phyloP scores from a whole-genome alignment of 306 rosid species.

The Vigna trinervia region DNA sequence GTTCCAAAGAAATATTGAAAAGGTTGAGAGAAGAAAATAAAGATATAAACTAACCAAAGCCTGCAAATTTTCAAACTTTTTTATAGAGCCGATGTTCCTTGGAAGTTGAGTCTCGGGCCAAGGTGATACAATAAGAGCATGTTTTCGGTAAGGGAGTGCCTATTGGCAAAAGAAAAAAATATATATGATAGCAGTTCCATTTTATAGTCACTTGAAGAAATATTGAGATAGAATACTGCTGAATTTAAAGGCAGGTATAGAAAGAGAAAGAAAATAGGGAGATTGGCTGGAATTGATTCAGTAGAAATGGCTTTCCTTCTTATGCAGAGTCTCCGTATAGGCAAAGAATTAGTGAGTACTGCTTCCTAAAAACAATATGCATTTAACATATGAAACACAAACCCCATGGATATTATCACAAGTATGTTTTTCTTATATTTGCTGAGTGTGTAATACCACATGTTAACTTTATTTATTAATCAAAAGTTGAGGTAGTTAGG shows the following conservation, averaged over 20 bases:
- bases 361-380: too few species aligned
- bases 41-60: slow-evolving; percentile 69
- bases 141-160: slow-evolving; percentile 88
- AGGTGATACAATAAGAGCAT: slow-evolving; percentile 80
- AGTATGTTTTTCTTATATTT: too few species aligned
- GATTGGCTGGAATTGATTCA: background rate
- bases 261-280: too few species aligned
- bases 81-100: slow-evolving; percentile 62
- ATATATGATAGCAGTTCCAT: background rate
- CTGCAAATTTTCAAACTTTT: slow-evolving; percentile 87
- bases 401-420: too few species aligned
- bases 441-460: too few species aligned
- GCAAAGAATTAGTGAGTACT: background rate
- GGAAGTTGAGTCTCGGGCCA: slow-evolving; percentile 92
- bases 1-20: slow-evolving; percentile 14
- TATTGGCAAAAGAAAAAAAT: slow-evolving; percentile 44
- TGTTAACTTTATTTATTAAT: too few species aligned
- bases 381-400: too few species aligned
- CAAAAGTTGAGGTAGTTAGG: too few species aligned
- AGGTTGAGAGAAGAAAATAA: slow-evolving; percentile 30
- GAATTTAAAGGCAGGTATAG: background rate
- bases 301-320: background rate
- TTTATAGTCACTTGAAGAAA: slow-evolving; percentile 9
- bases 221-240: background rate
- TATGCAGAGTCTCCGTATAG: background rate